Conservation (phyloP, 805 yeast genomes). For the Phaffomyces thermotolerans region DNA sequence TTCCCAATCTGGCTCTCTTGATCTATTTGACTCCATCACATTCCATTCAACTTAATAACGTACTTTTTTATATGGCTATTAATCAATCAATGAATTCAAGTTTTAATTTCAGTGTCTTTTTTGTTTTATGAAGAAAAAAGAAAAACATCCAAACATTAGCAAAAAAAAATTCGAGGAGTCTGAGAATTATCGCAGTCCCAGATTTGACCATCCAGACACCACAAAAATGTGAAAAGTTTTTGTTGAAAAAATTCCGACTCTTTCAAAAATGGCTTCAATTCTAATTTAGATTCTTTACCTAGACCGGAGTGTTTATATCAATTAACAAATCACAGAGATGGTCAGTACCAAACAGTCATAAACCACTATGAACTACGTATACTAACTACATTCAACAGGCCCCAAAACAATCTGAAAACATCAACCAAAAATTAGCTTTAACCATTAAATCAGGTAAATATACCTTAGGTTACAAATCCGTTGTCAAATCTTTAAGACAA, state of each 20-base stretch:
- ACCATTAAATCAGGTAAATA: constrained; percentile 99
- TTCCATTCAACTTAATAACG: constrained; percentile 5
- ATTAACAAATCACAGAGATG: constrained; percentile 81
- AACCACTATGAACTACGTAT: constrained; percentile 8
- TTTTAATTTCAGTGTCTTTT: not conserved
- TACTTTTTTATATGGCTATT: constrained; percentile 17
- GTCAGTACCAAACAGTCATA: constrained; percentile 49
- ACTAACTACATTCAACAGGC: constrained; percentile 57
- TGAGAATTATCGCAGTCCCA: not conserved
- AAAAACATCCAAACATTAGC: constrained; percentile 1
- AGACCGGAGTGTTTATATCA: constrained; percentile 88
- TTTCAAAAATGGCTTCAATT: too few species aligned
- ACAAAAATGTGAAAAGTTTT: not conserved
- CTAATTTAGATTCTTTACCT: constrained; percentile 13
- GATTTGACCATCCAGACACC: constrained; percentile 7
- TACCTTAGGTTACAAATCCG: constrained; percentile 99
- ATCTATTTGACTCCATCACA: not conserved
- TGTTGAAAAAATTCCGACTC: constrained; percentile 6
- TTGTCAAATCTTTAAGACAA: constrained; percentile 95
- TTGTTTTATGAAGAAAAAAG: constrained; percentile 15
- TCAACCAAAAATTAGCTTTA: constrained; percentile 97
- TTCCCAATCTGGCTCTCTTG: not conserved
- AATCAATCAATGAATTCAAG: too few species aligned
- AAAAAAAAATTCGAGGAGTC: too few species aligned
- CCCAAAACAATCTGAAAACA: constrained; percentile 91